These are phyloP conservation scores for Dryas integrifolia DNA, from an alignment of 331 rosid genomes.

Conservation along the genomic window DNA sequence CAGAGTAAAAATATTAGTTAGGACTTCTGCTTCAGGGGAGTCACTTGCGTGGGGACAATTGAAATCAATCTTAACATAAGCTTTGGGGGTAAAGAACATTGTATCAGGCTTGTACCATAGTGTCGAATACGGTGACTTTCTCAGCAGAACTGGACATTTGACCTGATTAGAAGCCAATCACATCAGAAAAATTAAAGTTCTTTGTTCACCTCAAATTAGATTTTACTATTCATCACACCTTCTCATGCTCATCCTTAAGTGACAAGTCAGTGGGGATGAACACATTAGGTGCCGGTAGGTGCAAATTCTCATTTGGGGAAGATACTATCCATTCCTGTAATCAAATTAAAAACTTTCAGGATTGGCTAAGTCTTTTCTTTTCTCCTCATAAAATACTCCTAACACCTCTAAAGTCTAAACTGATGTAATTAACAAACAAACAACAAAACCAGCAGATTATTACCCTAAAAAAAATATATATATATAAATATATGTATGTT, in stretches of 20 bases:
- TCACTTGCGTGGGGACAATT: slow-evolving; percentile 73
- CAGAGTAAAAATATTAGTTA: slow-evolving; percentile 60
- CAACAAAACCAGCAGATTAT: slow-evolving; percentile 9
- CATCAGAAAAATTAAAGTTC: slow-evolving; percentile 25
- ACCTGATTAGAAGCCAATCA: slow-evolving; percentile 52
- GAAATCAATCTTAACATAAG: slow-evolving; percentile 73
- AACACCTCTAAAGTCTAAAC: slow-evolving; percentile 9
- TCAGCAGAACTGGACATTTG: slow-evolving; percentile 65
- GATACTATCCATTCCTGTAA: slow-evolving; percentile 74
- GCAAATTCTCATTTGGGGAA: slow-evolving; percentile 64
- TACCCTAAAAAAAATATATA: slow-evolving; percentile 5
- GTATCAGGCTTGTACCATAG: slow-evolving; percentile 92
- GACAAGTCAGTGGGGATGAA: slow-evolving; percentile 89
- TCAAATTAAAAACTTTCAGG: slow-evolving; percentile 12
- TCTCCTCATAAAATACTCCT: background rate
- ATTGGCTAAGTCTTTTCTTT: background rate
- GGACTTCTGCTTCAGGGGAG: slow-evolving; percentile 81
- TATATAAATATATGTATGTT: too few relatives aligned
- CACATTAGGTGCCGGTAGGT: slow-evolving; percentile 70
- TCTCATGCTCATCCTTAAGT: slow-evolving; percentile 53
- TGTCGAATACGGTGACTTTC: slow-evolving; percentile 62
- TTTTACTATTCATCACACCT: slow-evolving; percentile 38
- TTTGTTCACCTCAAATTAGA: background rate
- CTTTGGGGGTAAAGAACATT: slow-evolving; percentile 77
- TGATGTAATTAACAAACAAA: slow-evolving; percentile 17